Percentiles rank a stretch among this genome's conserved stretches.
These are phyloP conservation scores for Nakaseomyces kungkrabaensis DNA, from an alignment of 1,139 yeast genomes.

Conservation along the genomic window DNA sequence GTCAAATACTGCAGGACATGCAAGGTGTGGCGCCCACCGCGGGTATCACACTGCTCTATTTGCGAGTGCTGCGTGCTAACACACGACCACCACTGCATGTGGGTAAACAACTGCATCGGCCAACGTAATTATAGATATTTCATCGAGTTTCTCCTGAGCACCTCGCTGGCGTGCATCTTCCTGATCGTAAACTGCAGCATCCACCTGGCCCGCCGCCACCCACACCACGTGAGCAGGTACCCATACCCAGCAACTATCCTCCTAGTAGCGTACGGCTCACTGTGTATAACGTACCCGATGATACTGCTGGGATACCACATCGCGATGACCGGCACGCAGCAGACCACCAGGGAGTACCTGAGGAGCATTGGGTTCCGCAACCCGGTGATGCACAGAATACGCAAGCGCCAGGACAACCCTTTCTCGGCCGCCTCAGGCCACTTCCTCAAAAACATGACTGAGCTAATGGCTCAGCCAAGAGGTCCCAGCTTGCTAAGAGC, in stretches of 20 bases:
- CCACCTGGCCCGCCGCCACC: constrained; percentile 20
- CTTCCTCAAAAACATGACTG: constrained; percentile 34
- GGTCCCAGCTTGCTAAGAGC: constrained; percentile 37
- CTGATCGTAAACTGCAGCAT: constrained; percentile 22
- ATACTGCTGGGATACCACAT: constrained; percentile 45
- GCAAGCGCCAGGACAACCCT: constrained; percentile 32
- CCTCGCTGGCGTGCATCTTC: constrained; percentile 13
- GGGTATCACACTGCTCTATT: constrained; percentile 58
- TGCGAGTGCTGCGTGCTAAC: constrained; percentile 53
- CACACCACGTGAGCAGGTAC: constrained; percentile 8
- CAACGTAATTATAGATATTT: constrained; percentile 57
- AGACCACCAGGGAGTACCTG: constrained; percentile 63
- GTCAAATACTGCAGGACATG: constrained; percentile 55
- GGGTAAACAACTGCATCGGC: constrained; percentile 76
- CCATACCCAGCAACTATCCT: constrained; percentile 39
- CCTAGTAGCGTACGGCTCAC: constrained; percentile 37
- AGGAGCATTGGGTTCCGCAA: constrained; percentile 30
- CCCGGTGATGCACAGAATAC: constrained; percentile 22
- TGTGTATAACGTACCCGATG: constrained; percentile 45
- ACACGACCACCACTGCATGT: constrained; percentile 73
- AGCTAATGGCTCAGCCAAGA: constrained; percentile 42
- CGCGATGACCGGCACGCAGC: constrained; percentile 44
- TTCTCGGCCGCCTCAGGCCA: constrained; percentile 28
- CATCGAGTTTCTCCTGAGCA: constrained; percentile 35
- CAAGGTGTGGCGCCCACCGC: constrained; percentile 56